phyloP scores from a whole-genome alignment of 2,329 filamentous ascomycete genomes.

The Pseudogymnoascus sp. region DNA sequence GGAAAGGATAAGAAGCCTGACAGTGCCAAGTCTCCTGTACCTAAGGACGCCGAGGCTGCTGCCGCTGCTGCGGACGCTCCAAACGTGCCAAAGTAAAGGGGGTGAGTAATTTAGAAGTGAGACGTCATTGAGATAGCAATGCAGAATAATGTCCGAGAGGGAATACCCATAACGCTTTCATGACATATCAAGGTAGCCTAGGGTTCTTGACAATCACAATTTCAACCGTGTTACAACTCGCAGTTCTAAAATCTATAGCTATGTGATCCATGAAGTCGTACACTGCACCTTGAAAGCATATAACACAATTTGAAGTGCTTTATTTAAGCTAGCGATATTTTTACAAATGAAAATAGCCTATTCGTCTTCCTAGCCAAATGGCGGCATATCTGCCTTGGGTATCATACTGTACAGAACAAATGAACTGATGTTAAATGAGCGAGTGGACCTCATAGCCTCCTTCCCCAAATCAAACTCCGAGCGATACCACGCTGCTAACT shows the following conservation, averaged over 20 bases:
- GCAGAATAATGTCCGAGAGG: constrained; percentile 1
- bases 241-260: neutral
- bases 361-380: neutral
- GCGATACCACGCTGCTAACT: constrained; percentile 1
- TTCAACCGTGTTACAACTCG: neutral
- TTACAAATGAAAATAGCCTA: constrained; percentile 8
- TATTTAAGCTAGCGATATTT: neutral
- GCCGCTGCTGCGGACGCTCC: constrained; percentile 31
- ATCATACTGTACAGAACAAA: constrained; percentile 14
- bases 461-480: neutral
- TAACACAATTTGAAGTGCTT: neutral
- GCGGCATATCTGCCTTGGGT: constrained; percentile 9
- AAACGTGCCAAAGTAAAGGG: constrained; percentile 29
- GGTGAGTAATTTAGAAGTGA: constrained; percentile 1
- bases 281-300: neutral
- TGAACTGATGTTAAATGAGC: constrained; percentile 10
- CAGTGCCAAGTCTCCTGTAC: constrained; percentile 13
- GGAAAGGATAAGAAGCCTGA: constrained; percentile 38
- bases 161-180: neutral
- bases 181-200: neutral
- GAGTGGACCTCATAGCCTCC: constrained; percentile 7
- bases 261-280: neutral
- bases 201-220: neutral
- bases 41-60: constrained; percentile 19
- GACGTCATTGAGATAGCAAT: constrained; percentile 6